Conservation (phyloP, 2,329 filamentous ascomycete genomes). For the Colletotrichum agaves region DNA sequence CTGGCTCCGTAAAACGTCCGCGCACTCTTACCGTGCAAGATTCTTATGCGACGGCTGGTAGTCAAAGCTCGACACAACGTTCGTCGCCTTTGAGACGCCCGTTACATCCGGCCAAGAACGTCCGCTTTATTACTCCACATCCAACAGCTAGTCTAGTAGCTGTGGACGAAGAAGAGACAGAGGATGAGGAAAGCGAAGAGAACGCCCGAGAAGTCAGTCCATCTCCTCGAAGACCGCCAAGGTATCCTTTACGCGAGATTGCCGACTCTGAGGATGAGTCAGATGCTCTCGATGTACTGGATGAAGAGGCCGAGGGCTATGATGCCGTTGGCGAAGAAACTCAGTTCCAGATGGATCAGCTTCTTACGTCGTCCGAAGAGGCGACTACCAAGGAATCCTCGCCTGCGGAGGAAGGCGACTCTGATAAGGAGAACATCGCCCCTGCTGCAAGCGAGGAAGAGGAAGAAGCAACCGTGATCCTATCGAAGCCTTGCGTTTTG, state of each 20-base stretch:
- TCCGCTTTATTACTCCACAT: slow-evolving; percentile 37
- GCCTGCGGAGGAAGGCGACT: slow-evolving; percentile 27
- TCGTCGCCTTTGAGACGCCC: slow-evolving; percentile 39
- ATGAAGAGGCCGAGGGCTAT: slow-evolving; percentile 37
- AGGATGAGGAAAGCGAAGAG: slow-evolving; percentile 28
- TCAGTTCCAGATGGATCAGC: slow-evolving; percentile 31
- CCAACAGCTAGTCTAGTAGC: slow-evolving; percentile 25
- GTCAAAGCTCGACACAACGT: slow-evolving; percentile 27
- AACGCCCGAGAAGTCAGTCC: slow-evolving; percentile 19
- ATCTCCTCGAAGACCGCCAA: slow-evolving; percentile 23
- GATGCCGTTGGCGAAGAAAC: slow-evolving; percentile 38
- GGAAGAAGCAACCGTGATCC: slow-evolving; percentile 28
- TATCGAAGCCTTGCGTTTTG: slow-evolving; percentile 24
- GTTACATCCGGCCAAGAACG: slow-evolving; percentile 38
- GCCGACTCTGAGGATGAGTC: slow-evolving; percentile 62
- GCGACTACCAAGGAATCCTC: slow-evolving; percentile 12
- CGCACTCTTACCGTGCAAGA: slow-evolving; percentile 56
- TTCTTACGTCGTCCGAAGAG: slow-evolving; percentile 36
- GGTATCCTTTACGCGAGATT: slow-evolving; percentile 50
- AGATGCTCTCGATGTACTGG: slow-evolving; percentile 31
- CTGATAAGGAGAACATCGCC: slow-evolving; percentile 35
- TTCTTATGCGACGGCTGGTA: slow-evolving; percentile 51
- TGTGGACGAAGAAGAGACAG: slow-evolving; percentile 22
- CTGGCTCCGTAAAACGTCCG: slow-evolving; percentile 40
- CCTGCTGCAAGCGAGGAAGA: slow-evolving; percentile 21